Evolutionary conservation across 2,329 filamentous ascomycete genomes (phyloP).

Genomic region (Graphiopsis chlorocephala): DNA sequence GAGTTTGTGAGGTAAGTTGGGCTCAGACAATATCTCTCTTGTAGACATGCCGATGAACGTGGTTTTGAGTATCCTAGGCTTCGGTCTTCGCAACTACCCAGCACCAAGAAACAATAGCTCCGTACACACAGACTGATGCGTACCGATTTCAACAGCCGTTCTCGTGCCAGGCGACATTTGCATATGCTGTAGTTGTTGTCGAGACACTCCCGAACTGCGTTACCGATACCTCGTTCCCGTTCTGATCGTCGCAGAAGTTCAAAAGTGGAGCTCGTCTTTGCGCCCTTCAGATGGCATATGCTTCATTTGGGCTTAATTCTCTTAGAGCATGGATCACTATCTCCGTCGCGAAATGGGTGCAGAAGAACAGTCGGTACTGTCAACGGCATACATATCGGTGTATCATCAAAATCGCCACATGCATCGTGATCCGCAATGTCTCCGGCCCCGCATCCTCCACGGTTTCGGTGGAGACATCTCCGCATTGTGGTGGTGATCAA

Average conservation of each 20-base stretch:
- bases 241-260: not conserved
- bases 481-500: not conserved
- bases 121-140: not conserved
- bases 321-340: not conserved
- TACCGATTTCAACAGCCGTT: not conserved
- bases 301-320: not conserved
- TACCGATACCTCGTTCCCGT: not conserved
- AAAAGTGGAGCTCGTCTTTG: not conserved
- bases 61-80: not conserved
- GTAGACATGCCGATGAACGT: not conserved
- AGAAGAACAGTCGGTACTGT: not conserved
- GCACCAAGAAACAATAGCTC: not conserved
- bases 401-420: not conserved
- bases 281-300: not conserved
- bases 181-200: not conserved
- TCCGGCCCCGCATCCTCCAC: slow-evolving; percentile 2
- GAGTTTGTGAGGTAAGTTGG: not conserved
- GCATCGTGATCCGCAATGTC: not conserved
- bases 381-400: not conserved
- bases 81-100: not conserved
- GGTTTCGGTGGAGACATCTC: not conserved
- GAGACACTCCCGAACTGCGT: not conserved
- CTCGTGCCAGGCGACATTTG: not conserved
- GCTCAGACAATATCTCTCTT: not conserved
- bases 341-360: not conserved